Percentiles rank a stretch among this genome's conserved stretches.
These are phyloP conservation scores for Jamesozyma hellenica DNA, from an alignment of 805 yeast species.

Conservation along the genomic window DNA sequence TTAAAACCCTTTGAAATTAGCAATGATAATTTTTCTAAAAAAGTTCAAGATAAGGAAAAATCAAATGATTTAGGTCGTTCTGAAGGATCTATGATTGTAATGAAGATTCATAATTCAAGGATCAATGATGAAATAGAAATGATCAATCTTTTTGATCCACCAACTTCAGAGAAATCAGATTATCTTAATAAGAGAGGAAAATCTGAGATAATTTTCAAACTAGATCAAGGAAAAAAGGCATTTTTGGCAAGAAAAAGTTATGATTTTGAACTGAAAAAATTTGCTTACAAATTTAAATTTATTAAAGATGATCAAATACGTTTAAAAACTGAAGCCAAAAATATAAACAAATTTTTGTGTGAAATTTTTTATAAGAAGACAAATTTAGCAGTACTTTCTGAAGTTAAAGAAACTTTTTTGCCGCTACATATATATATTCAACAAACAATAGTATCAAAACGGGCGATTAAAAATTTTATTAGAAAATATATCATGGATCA, in stretches of 20 bases:
- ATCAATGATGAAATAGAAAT: conserved; percentile 25
- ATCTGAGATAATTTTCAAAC: neutral
- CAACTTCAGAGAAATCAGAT: neutral
- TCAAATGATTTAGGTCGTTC: conserved; percentile 20
- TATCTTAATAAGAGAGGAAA: neutral
- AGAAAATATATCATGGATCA: conserved; percentile 16
- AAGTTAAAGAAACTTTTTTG: conserved; percentile 10
- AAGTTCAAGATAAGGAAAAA: conserved; percentile 46
- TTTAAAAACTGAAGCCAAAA: conserved; percentile 15
- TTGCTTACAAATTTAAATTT: conserved; percentile 19
- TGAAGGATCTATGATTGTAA: conserved; percentile 23
- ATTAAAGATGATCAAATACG: conserved; percentile 20
- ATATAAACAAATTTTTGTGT: conserved; percentile 14
- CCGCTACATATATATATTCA: conserved; percentile 24
- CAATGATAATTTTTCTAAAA: conserved; percentile 24
- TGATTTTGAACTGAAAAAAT: conserved; percentile 10
- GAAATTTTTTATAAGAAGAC: conserved; percentile 19
- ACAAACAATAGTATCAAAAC: conserved; percentile 11
- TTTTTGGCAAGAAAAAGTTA: conserved; percentile 9
- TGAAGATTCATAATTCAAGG: conserved; percentile 27
- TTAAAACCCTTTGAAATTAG: conserved; percentile 32
- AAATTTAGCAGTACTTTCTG: conserved; percentile 15
- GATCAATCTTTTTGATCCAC: conserved; percentile 14
- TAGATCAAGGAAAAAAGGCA: conserved; percentile 1
- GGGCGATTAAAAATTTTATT: conserved; percentile 12